Base-by-base conservation (phyloP, 306 rosid species). In the Cicer yamashitae region DNA sequence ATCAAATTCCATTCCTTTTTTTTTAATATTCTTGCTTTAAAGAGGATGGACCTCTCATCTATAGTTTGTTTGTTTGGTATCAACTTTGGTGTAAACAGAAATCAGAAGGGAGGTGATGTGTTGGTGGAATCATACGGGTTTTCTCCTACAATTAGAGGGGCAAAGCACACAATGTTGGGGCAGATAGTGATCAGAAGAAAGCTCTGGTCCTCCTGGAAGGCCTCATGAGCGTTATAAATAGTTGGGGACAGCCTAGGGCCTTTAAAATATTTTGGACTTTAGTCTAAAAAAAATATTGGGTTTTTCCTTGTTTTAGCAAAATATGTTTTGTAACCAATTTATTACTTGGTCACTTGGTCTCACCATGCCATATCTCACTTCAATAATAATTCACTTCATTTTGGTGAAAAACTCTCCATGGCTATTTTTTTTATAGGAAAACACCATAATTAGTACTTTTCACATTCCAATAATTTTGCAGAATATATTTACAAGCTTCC, bases 241-340 rank as follows among this genome's bases (percentile, higher is more conserved):
- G 92, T 83, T 71, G 87, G 84, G 92, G 87, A 82, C 88, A 82
- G 88, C 83, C 86, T 91, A 78, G 96, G 89, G 86, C 62, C 82
- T 86, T 77, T 70, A 66, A 84, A 58, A 65, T 63, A 60, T 73
- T 80, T 88, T 91, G 90, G 88, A 82, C 44, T 87, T 85, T 88
- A 54, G 69, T 62, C 48, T 76, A 65, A 60, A 61, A 67, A 67
- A 57, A 17, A 38, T 70, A 68, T 88, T 87, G 84, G 86, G 81
- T 25, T 82, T 89, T 89, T 84, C 73, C 81, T 77, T 65, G 71
- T 69, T 87, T 83, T 82, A 86, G 87, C 74, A 88, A 87, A 87
- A 87, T 67, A 67, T 73, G 73, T 71, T 71, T 76, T 82, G 79
- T 86, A 86, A 83, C 91, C 37, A n/a, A 70, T 79, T 88, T 82